phyloP scores from a whole-genome alignment of 2,329 filamentous ascomycete species.

The Camillea tinctor region DNA sequence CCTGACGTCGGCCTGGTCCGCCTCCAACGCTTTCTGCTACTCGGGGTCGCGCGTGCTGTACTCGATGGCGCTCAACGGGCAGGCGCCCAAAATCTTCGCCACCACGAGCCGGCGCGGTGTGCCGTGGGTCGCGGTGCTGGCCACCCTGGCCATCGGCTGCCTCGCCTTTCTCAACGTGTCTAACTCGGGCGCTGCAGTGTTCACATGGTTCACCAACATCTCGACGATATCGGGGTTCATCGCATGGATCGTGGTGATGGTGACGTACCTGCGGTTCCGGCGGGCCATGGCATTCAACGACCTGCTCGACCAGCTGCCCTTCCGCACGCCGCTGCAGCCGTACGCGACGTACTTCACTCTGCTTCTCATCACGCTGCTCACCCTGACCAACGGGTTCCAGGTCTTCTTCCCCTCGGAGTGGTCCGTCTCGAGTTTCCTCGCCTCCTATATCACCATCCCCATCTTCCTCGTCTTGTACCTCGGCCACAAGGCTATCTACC shows the following conservation, averaged over 20 bases:
- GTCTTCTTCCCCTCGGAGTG: constrained; percentile 69
- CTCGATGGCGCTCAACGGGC: constrained; percentile 64
- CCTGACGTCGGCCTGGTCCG: constrained; percentile 64
- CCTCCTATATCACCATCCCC: constrained; percentile 61
- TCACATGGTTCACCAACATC: constrained; percentile 70
- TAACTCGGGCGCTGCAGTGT: constrained; percentile 60
- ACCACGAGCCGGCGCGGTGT: constrained; percentile 61
- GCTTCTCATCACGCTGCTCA: constrained; percentile 58
- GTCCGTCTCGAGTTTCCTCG: constrained; percentile 62
- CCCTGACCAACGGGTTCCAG: constrained; percentile 72
- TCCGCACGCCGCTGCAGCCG: constrained; percentile 53
- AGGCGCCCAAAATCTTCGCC: constrained; percentile 62
- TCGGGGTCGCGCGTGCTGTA: constrained; percentile 69
- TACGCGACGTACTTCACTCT: constrained; percentile 64
- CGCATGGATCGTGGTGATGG: constrained; percentile 58
- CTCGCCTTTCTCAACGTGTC: constrained; percentile 70
- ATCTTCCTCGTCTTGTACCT: constrained; percentile 60
- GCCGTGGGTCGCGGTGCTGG: constrained; percentile 54
- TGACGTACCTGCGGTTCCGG: constrained; percentile 60
- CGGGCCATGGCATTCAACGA: constrained; percentile 53
- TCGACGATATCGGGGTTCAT: constrained; percentile 62
- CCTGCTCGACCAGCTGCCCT: constrained; percentile 51
- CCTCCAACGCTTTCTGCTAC: constrained; percentile 62
- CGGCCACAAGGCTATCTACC: constrained; percentile 55
- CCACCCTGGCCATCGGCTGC: constrained; percentile 58